These are phyloP conservation scores for Claviceps monticola DNA, from an alignment of 2,329 filamentous ascomycete genomes.

Conservation along the genomic window DNA sequence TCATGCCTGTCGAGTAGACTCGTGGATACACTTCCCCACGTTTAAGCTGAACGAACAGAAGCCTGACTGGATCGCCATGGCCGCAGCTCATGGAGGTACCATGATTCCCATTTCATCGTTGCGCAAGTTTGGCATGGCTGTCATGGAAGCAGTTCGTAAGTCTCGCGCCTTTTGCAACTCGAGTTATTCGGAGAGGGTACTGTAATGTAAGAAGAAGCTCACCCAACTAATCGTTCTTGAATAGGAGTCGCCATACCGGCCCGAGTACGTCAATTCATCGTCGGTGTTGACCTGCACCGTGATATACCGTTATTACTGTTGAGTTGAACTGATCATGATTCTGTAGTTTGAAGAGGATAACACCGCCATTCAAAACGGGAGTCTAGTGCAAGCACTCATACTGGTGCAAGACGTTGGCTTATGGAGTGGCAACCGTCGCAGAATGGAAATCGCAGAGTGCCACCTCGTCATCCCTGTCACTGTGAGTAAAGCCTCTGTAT, in stretches of 20 bases:
- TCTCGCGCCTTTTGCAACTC: constrained; percentile 1
- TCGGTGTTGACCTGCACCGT: background rate
- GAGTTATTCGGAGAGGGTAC: background rate
- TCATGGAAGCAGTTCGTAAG: constrained; percentile 37
- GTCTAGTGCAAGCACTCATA: constrained; percentile 35
- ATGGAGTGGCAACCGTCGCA: constrained; percentile 40
- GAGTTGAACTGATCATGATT: background rate
- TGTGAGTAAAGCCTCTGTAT: constrained; percentile 16
- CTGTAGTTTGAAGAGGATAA: constrained; percentile 36
- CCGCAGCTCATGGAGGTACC: constrained; percentile 46
- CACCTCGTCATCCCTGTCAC: constrained; percentile 31
- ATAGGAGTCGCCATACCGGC: constrained; percentile 18
- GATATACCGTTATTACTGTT: too few relatives aligned
- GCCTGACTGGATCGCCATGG: constrained; percentile 46
- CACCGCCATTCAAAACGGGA: constrained; percentile 29
- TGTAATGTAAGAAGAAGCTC: background rate
- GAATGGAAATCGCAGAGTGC: constrained; percentile 43
- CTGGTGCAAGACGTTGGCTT: constrained; percentile 35
- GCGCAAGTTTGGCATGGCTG: constrained; percentile 44
- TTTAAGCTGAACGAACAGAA: constrained; percentile 40
- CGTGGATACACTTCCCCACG: constrained; percentile 48
- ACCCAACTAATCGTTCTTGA: background rate
- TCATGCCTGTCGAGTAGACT: constrained; percentile 40
- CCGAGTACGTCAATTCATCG: constrained; percentile 11
- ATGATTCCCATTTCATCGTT: constrained; percentile 42